These are phyloP conservation scores for Lasiodiplodia sp. DNA, from an alignment of 2,329 filamentous ascomycete species.

Conservation along the genomic window DNA sequence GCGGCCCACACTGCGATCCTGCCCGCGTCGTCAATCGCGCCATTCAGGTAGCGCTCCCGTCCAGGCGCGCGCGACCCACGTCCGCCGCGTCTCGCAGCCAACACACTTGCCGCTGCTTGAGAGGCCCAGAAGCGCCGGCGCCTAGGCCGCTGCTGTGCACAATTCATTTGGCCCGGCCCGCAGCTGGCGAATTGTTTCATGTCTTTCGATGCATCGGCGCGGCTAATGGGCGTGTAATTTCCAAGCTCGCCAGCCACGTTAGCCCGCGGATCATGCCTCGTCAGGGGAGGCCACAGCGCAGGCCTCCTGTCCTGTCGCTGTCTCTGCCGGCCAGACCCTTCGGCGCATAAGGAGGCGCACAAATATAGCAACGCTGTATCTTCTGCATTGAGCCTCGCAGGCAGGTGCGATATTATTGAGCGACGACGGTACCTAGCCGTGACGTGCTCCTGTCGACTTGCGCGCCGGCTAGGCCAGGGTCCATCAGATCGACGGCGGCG, in stretches of 20 bases:
- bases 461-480: background rate
- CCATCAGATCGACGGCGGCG: constrained; percentile 2
- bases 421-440: background rate
- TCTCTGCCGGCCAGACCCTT: background rate
- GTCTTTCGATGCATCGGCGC: constrained; percentile 23
- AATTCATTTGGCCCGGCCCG: constrained; percentile 22
- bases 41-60: constrained; percentile 19
- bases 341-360: constrained; percentile 13
- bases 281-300: constrained; percentile 12
- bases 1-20: constrained; percentile 17
- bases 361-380: constrained; percentile 11
- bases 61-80: constrained; percentile 9
- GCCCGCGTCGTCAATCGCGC: constrained; percentile 18
- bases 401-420: background rate
- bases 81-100: background rate
- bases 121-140: background rate
- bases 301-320: constrained; percentile 19
- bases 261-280: constrained; percentile 10
- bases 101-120: background rate
- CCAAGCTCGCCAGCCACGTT: constrained; percentile 16
- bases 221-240: constrained; percentile 24
- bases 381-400: constrained; percentile 3
- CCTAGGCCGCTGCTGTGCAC: background rate
- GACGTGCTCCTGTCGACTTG: background rate
- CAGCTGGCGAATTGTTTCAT: constrained; percentile 26